A percentile compares a stretch with the other conserved stretches of the same genome.
phyloP scores from a whole-genome alignment of 257 asterid species.

The Paulownia fortunei region DNA sequence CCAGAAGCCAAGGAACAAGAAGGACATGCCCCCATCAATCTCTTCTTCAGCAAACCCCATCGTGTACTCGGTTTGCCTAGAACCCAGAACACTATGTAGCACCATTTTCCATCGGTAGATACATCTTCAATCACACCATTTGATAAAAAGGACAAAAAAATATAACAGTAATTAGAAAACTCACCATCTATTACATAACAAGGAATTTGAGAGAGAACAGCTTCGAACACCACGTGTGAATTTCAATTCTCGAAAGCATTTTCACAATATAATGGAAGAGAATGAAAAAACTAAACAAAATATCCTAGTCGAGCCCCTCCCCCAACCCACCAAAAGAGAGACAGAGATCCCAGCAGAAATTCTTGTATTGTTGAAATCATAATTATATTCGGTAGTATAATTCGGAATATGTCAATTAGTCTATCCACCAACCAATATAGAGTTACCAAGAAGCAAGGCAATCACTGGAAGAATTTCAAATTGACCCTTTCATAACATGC shows the following conservation, averaged over 20 bases:
- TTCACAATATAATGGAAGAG: too few relatives aligned
- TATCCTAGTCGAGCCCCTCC: not conserved
- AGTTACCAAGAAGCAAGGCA: too few relatives aligned
- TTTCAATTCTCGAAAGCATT: not conserved
- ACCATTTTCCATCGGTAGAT: conserved; percentile 94
- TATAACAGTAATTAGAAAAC: not conserved
- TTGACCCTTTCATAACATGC: not conserved
- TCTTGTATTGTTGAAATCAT: too few relatives aligned
- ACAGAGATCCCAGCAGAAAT: too few relatives aligned
- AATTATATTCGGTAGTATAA: not conserved
- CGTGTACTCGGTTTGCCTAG: conserved; percentile 62
- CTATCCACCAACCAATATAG: not conserved
- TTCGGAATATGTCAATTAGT: not conserved
- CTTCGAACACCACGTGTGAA: not conserved
- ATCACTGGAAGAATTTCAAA: too few relatives aligned
- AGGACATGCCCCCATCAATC: conserved; percentile 86
- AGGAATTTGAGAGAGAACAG: not conserved
- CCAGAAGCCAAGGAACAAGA: conserved; percentile 69
- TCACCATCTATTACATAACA: not conserved
- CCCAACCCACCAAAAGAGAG: too few relatives aligned
- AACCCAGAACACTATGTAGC: conserved; percentile 90
- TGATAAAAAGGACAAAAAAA: not conserved
- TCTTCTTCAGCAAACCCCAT: conserved; percentile 79
- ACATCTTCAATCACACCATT: conserved; percentile 60
- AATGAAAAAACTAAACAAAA: not conserved